Percentiles rank a stretch among this genome's conserved stretches.
Evolutionary conservation across 2,329 filamentous ascomycete genomes (phyloP).

Genomic region (Alternaria sp.): DNA sequence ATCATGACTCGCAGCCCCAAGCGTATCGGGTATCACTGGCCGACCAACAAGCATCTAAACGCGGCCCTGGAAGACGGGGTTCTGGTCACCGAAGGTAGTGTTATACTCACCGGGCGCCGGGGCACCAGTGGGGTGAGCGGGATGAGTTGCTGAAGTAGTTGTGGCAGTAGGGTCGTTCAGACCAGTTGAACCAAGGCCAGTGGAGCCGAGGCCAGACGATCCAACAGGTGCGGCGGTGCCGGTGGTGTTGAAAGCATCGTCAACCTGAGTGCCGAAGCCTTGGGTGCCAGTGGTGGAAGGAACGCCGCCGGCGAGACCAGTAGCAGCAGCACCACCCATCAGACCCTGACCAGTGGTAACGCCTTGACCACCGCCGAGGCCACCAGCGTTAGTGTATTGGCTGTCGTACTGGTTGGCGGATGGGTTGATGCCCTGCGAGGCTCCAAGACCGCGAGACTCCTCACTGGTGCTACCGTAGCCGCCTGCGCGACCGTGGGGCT

Average conservation of each 20-base stretch:
- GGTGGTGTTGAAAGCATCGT: constrained; percentile 49
- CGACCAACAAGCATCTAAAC: constrained; percentile 24
- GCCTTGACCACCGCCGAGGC: constrained; percentile 14
- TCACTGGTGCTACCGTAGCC: constrained; percentile 35
- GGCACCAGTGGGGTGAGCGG: constrained; percentile 16
- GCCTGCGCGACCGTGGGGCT: constrained; percentile 59
- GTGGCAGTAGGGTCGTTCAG: constrained; percentile 7
- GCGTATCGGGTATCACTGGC: constrained; percentile 14
- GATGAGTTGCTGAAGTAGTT: constrained; percentile 9
- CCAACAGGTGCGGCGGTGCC: constrained; percentile 13
- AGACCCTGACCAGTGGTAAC: constrained; percentile 16
- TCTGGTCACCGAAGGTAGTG: constrained; percentile 52
- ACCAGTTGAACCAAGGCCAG: constrained; percentile 8
- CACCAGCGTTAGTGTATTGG: constrained; percentile 21
- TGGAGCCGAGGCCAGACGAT: constrained; percentile 10
- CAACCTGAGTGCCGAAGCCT: constrained; percentile 54
- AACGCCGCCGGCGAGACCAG: constrained; percentile 18
- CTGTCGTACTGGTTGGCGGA: constrained; percentile 18
- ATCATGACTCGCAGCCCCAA: constrained; percentile 17
- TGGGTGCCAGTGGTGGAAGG: constrained; percentile 17
- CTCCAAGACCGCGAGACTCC: constrained; percentile 24
- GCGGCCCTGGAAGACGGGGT: constrained; percentile 52
- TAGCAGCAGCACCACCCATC: constrained; percentile 10
- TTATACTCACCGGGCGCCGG: constrained; percentile 27
- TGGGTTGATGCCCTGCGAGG: constrained; percentile 20